Evolutionary conservation across 2,329 filamentous ascomycete genomes (phyloP).

Genomic region (Alternaria arborescens): DNA sequence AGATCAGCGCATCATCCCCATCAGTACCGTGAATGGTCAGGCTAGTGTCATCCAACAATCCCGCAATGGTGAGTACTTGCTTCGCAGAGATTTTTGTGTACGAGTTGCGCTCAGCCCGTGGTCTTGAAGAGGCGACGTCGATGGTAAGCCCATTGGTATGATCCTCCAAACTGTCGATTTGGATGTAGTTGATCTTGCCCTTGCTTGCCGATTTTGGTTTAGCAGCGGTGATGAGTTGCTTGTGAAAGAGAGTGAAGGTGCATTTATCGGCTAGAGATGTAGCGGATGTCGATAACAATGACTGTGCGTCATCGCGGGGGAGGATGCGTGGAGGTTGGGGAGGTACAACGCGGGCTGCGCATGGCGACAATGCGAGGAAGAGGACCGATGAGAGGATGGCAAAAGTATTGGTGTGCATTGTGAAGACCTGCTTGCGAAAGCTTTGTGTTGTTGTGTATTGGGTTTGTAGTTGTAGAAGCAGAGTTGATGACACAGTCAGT

Average conservation of each 20-base stretch:
- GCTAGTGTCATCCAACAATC: constrained; percentile 18
- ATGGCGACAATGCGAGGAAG: constrained; percentile 6
- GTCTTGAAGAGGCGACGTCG: constrained; percentile 22
- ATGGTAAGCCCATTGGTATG: constrained; percentile 23
- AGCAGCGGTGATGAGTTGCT: constrained; percentile 10
- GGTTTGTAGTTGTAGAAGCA: not conserved
- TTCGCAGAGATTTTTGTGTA: constrained; percentile 18
- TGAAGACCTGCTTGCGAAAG: constrained; percentile 4
- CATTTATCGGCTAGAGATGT: constrained; percentile 18
- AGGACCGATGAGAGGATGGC: constrained; percentile 10
- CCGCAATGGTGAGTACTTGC: constrained; percentile 16
- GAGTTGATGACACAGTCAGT: constrained; percentile 5
- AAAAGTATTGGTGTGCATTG: constrained; percentile 19
- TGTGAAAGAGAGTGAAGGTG: constrained; percentile 30
- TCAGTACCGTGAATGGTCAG: constrained; percentile 18
- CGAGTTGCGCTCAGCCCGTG: constrained; percentile 18
- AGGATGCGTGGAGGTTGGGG: constrained; percentile 9
- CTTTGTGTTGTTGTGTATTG: not conserved
- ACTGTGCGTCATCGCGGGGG: not conserved
- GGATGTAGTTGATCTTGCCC: constrained; percentile 21
- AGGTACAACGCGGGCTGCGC: constrained; percentile 4
- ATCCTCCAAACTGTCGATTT: constrained; percentile 22
- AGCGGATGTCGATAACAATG: not conserved
- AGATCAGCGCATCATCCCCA: constrained; percentile 11
- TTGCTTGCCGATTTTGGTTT: not conserved